phyloP scores from a whole-genome alignment of 352 stramenopile genomes.

The Globisporangium spiculum region DNA sequence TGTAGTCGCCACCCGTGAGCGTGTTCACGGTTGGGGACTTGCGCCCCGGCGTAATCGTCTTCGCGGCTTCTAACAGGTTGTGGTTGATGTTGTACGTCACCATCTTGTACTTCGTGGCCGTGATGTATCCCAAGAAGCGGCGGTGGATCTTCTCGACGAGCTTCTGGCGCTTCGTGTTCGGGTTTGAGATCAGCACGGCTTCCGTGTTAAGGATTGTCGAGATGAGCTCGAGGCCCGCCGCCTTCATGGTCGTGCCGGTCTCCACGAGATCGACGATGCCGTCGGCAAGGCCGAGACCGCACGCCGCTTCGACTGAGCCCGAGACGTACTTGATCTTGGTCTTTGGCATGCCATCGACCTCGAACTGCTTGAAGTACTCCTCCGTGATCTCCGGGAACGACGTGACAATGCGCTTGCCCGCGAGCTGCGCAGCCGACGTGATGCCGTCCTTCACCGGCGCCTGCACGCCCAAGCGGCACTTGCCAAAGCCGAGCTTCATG shows the following conservation, averaged over 20 bases:
- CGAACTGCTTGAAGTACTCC: constrained; percentile 94
- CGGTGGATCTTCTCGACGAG: constrained; percentile 86
- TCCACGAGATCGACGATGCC: constrained; percentile 99
- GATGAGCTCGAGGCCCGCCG: constrained; percentile 94
- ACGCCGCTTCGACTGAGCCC: constrained; percentile 97
- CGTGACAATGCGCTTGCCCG: constrained; percentile 97
- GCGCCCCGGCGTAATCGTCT: constrained; percentile 93
- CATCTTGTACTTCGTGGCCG: constrained; percentile 97
- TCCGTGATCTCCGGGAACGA: constrained; percentile 94
- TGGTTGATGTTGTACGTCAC: constrained; percentile 96
- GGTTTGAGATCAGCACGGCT: constrained; percentile 91
- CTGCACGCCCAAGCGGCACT: constrained; percentile 95
- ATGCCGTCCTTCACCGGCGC: constrained; percentile 89
- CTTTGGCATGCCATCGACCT: constrained; percentile 47
- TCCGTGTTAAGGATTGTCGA: constrained; percentile 91
- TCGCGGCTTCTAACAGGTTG: constrained; percentile 85
- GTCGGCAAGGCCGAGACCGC: constrained; percentile 96
- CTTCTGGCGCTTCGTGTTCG: constrained; percentile 64
- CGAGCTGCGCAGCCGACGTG: constrained; percentile 75
- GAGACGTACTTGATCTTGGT: constrained; percentile 96
- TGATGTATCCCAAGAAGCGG: constrained; percentile 96
- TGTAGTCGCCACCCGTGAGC: constrained; percentile 82
- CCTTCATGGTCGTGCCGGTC: constrained; percentile 98
- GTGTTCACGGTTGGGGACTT: constrained; percentile 92
- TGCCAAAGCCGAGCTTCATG: constrained; percentile 95